phyloP scores from a whole-genome alignment of 345 rosid species.

The Dipteronia sinensis region DNA sequence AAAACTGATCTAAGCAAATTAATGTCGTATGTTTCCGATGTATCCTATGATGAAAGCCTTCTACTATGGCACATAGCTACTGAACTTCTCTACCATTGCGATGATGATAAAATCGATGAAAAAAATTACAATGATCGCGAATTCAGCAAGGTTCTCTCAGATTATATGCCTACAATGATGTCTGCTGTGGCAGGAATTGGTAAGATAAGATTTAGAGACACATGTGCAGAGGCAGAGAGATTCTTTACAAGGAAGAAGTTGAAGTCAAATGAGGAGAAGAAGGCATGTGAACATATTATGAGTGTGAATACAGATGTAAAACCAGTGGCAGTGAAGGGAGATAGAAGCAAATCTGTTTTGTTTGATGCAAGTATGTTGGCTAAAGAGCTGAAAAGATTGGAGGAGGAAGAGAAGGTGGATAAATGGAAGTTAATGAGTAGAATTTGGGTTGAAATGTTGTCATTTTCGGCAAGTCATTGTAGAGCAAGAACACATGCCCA shows the following conservation, averaged over 20 bases:
- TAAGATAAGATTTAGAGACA: conserved; percentile 52
- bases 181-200: conserved; percentile 53
- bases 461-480: conserved; percentile 62
- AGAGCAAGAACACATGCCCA: conserved; percentile 57
- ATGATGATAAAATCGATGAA: neutral
- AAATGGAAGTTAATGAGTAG: conserved; percentile 58
- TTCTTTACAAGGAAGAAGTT: conserved; percentile 36
- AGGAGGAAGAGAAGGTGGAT: neutral
- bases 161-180: conserved; percentile 64
- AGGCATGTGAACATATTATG: conserved; percentile 28
- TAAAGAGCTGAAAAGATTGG: conserved; percentile 30
- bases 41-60: conserved; percentile 47
- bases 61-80: conserved; percentile 67
- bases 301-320: conserved; percentile 31
- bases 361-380: conserved; percentile 65
- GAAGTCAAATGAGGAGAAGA: neutral
- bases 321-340: conserved; percentile 54
- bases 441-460: conserved; percentile 68
- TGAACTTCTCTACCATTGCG: conserved; percentile 42
- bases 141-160: conserved; percentile 51
- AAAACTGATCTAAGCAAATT: conserved; percentile 13
- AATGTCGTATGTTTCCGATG: conserved; percentile 37
- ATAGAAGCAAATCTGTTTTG: conserved; percentile 61
- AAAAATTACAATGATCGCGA: neutral
- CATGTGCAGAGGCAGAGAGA: conserved; percentile 43